These are phyloP conservation scores for Sporobolomyces phaffii DNA, from an alignment of 768 basidiomycete genomes.

Conservation along the genomic window DNA sequence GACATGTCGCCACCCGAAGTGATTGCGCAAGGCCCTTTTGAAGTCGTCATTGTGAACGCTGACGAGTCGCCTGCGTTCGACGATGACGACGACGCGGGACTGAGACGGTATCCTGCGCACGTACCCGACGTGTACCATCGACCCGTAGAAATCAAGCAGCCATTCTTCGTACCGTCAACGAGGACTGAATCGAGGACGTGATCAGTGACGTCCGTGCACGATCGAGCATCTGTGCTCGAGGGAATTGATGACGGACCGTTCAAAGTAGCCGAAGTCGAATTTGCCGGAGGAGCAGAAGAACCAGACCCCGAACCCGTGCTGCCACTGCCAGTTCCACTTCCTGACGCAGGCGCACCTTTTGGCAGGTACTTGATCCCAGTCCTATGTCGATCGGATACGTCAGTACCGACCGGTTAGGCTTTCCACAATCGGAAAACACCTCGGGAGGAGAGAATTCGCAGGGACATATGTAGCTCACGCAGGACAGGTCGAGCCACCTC, in stretches of 20 bases:
- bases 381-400: no score
- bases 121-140: conserved; percentile 55
- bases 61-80: no score
- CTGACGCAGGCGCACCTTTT: conserved; percentile 44
- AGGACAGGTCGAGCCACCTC: conserved; percentile 32
- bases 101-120: conserved; percentile 13
- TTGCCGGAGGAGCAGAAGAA: no score
- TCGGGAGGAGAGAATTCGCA: no score
- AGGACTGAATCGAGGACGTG: not conserved
- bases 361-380: conserved; percentile 59
- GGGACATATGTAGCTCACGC: not conserved
- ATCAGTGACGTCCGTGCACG: not conserved
- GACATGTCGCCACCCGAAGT: conserved; percentile 49
- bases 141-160: conserved; percentile 56
- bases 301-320: conserved; percentile 2
- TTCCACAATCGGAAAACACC: no score
- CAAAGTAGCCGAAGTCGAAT: conserved; percentile 44
- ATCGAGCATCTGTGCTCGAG: no score
- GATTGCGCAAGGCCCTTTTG: conserved; percentile 58
- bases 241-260: conserved; percentile 1
- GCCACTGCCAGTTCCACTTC: not conserved
- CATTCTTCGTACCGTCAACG: conserved; percentile 46
- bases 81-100: not conserved
- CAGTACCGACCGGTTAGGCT: no score
- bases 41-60: conserved; percentile 58